A percentile compares a stretch with the other conserved stretches of the same genome.
Conservation (phyloP, 2,329 filamentous ascomycete genomes). For the Arthrinium puccinioides region DNA sequence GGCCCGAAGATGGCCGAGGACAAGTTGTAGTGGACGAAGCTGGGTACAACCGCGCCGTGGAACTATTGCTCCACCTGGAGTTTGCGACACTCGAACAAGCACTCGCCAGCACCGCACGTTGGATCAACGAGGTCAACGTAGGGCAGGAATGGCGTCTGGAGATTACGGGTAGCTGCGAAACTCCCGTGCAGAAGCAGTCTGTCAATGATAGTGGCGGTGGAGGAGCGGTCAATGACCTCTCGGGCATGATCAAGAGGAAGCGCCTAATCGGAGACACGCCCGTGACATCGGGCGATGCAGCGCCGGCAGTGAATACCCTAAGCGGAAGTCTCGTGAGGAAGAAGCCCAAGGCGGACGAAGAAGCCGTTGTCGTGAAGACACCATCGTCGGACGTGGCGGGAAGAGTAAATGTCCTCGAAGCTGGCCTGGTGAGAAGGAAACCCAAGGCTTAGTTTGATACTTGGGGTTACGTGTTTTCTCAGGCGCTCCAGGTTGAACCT, state of each 20-base stretch:
- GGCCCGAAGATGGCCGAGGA: constrained; percentile 56
- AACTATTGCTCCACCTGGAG: constrained; percentile 65
- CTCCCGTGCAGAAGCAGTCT: constrained; percentile 10
- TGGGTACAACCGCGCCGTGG: constrained; percentile 60
- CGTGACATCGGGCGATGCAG: constrained; percentile 3
- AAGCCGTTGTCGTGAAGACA: constrained; percentile 2
- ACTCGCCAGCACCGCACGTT: constrained; percentile 57
- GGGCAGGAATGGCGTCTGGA: constrained; percentile 44
- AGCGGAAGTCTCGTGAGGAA: constrained; percentile 37
- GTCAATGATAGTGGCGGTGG: constrained; percentile 6
- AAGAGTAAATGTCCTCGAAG: constrained; percentile 40
- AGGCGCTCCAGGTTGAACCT: too few species aligned
- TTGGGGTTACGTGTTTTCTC: background rate
- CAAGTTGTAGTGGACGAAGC: constrained; percentile 55
- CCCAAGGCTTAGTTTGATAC: background rate
- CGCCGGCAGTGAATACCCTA: constrained; percentile 24
- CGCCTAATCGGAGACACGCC: constrained; percentile 16
- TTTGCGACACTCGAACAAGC: constrained; percentile 62
- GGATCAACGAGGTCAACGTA: constrained; percentile 59
- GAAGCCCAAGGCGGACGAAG: constrained; percentile 34
- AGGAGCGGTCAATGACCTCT: constrained; percentile 36
- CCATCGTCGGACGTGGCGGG: constrained; percentile 1
- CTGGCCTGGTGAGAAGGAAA: constrained; percentile 49
- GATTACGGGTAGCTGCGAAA: constrained; percentile 36
- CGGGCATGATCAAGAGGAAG: constrained; percentile 41